These are phyloP conservation scores for Protomyces inouyei DNA, from an alignment of 1,139 yeast genomes.

Conservation along the genomic window DNA sequence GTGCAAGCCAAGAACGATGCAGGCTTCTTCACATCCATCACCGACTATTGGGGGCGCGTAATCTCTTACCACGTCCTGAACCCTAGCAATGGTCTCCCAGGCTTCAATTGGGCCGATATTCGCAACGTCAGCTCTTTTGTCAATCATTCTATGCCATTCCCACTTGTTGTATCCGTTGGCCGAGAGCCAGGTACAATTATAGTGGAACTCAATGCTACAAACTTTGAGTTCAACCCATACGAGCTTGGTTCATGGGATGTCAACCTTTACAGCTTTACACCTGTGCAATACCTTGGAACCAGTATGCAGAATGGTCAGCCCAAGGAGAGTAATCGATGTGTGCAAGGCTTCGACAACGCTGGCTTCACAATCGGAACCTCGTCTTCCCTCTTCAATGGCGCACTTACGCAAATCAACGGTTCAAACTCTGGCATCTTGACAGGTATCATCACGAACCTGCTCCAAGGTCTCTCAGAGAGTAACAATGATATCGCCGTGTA, in stretches of 20 bases:
- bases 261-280: conserved; percentile 60
- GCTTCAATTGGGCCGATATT: conserved; percentile 61
- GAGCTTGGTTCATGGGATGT: conserved; percentile 89
- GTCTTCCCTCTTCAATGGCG: conserved; percentile 49
- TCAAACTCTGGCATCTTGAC: conserved; percentile 41
- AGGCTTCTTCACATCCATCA: conserved; percentile 69
- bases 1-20: conserved; percentile 62
- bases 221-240: conserved; percentile 72
- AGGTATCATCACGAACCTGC: conserved; percentile 41
- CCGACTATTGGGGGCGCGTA: conserved; percentile 82
- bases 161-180: conserved; percentile 72
- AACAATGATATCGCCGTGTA: conserved; percentile 63
- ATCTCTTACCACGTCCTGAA: conserved; percentile 64
- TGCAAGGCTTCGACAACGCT: conserved; percentile 60
- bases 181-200: conserved; percentile 53
- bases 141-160: conserved; percentile 71
- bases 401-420: conserved; percentile 25
- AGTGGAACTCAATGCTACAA: conserved; percentile 47
- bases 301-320: conserved; percentile 53
- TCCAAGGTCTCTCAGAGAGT: conserved; percentile 36
- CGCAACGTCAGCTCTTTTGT: conserved; percentile 50
- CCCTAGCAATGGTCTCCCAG: conserved; percentile 52
- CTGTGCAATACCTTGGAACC: conserved; percentile 69
- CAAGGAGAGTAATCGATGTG: conserved; percentile 42
- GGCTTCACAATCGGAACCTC: conserved; percentile 72